Percentiles rank a stretch among this genome's conserved stretches.
Conservation (phyloP, 768 basidiomycete species). For the Auricularia cornea region DNA sequence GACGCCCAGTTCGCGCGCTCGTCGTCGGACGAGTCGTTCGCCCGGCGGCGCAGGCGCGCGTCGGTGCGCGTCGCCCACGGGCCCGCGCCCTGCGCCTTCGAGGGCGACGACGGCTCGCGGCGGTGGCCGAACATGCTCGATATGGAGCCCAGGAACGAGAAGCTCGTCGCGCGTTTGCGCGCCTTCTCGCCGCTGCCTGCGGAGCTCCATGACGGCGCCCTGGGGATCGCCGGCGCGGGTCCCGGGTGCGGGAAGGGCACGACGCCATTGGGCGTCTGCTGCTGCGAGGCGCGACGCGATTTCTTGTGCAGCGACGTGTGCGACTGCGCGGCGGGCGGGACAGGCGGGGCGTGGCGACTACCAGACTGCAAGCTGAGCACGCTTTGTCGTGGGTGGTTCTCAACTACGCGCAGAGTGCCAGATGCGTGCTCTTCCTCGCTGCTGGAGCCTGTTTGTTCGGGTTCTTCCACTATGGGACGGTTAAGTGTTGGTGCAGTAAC, state of each 20-base stretch:
- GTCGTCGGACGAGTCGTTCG: not conserved
- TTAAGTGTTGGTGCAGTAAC: not conserved
- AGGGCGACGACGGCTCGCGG: not conserved
- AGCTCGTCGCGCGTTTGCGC: slow-evolving; percentile 3
- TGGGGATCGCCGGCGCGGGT: no score
- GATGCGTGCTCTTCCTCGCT: not conserved
- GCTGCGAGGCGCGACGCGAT: not conserved
- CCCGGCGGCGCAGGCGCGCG: not conserved
- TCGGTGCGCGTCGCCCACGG: not conserved
- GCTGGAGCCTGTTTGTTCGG: not conserved
- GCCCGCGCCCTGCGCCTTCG: not conserved
- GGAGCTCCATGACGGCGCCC: not conserved
- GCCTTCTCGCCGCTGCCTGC: not conserved
- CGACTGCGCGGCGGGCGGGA: no score
- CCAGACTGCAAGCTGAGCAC: not conserved
- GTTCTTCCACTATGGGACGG: not conserved
- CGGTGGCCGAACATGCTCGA: slow-evolving; percentile 1
- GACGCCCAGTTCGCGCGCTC: not conserved
- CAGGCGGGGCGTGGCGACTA: not conserved
- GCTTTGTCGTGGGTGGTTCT: not conserved
- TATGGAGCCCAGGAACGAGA: slow-evolving; percentile 3
- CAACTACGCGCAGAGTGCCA: not conserved
- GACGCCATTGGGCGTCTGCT: not conserved
- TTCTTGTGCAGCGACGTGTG: not conserved
- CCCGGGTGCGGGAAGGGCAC: not conserved